These are phyloP conservation scores for Kalanchoe fedtschenkoi DNA, from an alignment of 164 flowering plant species.

Conservation along the genomic window DNA sequence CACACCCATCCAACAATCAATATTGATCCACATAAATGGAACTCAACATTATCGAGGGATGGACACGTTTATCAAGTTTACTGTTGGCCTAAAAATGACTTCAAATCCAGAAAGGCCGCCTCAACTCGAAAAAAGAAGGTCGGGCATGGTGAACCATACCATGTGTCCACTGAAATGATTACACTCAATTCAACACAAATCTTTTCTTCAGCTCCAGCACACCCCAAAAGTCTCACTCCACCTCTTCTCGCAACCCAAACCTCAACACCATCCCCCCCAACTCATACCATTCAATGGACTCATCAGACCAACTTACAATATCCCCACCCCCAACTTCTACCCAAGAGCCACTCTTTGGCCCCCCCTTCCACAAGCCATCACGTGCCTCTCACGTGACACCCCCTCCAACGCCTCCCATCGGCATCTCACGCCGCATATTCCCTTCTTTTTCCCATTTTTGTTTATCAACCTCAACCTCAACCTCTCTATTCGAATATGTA, in stretches of 20 bases:
- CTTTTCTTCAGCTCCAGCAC: background rate
- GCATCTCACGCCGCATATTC: no score
- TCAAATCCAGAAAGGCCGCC: no score
- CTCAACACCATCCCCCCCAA: background rate
- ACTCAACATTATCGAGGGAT: no score
- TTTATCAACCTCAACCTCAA: background rate
- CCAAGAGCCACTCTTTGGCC: slow-evolving; percentile 6
- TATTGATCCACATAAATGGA: no score
- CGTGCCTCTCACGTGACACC: background rate
- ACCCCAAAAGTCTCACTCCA: no score
- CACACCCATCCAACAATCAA: no score
- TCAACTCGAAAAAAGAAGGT: no score
- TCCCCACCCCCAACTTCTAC: background rate
- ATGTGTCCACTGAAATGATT: background rate
- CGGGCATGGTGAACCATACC: no score
- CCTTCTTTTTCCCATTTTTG: background rate
- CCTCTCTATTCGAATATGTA: background rate
- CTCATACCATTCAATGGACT: slow-evolving; percentile 3
- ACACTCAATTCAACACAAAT: background rate
- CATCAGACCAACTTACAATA: background rate
- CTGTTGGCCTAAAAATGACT: no score
- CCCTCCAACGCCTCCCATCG: no score
- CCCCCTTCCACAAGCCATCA: no score
- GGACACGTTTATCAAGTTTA: no score
- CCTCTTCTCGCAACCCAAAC: background rate